A percentile compares a stretch with the other conserved stretches of the same genome.
Conservation (phyloP, 805 yeast species). For the Starmerella floricola region DNA sequence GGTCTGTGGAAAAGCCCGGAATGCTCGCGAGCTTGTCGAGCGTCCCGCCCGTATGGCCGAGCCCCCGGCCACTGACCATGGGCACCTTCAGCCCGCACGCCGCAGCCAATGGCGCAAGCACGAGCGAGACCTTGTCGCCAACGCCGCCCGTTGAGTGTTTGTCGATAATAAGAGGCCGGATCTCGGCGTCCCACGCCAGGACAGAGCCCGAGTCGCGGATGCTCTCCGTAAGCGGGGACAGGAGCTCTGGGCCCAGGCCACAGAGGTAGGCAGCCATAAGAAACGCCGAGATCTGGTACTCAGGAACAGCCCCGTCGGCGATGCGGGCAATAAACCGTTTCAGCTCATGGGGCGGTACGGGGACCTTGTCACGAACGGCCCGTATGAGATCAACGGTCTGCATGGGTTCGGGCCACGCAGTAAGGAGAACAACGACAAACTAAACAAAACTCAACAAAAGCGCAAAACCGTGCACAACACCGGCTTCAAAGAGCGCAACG, state of each 20-base stretch:
- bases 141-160: slow-evolving; percentile 11
- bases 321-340: neutral
- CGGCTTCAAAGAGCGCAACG: too few relatives aligned
- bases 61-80: slow-evolving; percentile 6
- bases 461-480: too few relatives aligned
- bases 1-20: neutral
- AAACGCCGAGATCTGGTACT: slow-evolving; percentile 2
- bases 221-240: neutral
- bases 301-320: neutral
- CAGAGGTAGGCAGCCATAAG: slow-evolving; percentile 4
- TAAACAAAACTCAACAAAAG: too few relatives aligned
- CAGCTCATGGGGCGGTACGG: neutral
- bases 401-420: neutral
- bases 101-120: slow-evolving; percentile 4
- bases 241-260: neutral
- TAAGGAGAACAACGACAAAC: too few relatives aligned
- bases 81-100: slow-evolving; percentile 3
- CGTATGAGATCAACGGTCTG: neutral
- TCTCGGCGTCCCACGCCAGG: neutral
- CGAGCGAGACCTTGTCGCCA: slow-evolving; percentile 5
- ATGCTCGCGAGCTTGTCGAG: slow-evolving; percentile 6
- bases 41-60: slow-evolving; percentile 6
- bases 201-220: slow-evolving; percentile 5
- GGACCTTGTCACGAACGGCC: neutral
- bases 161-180: neutral